Evolutionary conservation across 345 rosid species (phyloP), one percentile per base, ranked within the genome.

Genomic region (Acer yangbiense): DNA sequence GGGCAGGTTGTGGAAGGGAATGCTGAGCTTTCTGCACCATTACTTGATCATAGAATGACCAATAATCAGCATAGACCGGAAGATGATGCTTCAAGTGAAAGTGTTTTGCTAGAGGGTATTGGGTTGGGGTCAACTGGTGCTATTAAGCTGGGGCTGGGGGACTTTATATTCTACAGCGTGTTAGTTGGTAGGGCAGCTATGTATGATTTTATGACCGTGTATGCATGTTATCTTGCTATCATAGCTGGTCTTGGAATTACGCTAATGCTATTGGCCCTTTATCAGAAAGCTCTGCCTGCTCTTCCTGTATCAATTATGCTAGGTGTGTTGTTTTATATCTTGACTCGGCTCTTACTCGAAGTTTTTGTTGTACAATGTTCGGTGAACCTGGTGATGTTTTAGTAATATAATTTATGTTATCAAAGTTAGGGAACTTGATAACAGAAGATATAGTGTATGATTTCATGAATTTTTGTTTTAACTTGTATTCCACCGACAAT

Each of bases 171-270:
- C 90, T 95, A 95, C 83, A 95, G 98, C 14, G 98, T 93, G 75
- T 82, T 95, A 81, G 98, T 95, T 72, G 97, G 98, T 32, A 92
- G 98, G 82, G 98, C 98, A 16, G 98, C 98, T 5, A 89, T 93
- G 97, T 95, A 95, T 62, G 98, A 95, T 86, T 79, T 89, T 80
- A 93, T 95, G 99, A 92, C 97, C 9, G 97, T 95, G 23, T 95
- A 95, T 77, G 97, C 95, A 25, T 93, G 98, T 62, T 95, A 95
- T 81, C 93, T 93, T 65, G 98, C 97, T 17, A 95, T 95, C 46
- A 83, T 95, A 72, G 98, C 98, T 3, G 98, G 98, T 65, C 86
- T 95, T 20, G 98, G 98, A n/a, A 20, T 93, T n/a, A 95, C 98
- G 0, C 73, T 95, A 80, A 83, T 95, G 90, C 85, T 93, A 0